Evolutionary conservation across 1,284 basidiomycete species (phyloP).

Genomic region (Laetiporus sulphureus): DNA sequence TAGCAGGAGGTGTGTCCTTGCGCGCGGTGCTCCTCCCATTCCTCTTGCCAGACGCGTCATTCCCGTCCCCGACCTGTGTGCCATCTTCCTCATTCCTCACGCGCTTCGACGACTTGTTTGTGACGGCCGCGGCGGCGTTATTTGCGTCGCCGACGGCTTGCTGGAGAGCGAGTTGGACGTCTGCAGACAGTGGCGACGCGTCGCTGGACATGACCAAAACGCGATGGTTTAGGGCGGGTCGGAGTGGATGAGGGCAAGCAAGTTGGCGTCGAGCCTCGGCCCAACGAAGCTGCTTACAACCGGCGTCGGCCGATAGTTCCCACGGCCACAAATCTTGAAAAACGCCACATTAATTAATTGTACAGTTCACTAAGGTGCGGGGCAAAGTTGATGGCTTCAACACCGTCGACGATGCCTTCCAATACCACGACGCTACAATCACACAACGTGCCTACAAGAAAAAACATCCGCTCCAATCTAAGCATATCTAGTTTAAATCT

Average conservation of each 20-base stretch:
- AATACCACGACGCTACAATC: too few relatives aligned
- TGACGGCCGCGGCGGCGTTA: conserved; percentile 18
- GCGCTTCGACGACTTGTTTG: conserved; percentile 40
- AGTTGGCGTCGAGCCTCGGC: conserved; percentile 21
- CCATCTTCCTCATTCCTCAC: conserved; percentile 25
- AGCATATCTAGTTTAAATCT: too few relatives aligned
- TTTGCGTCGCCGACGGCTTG: conserved; percentile 35
- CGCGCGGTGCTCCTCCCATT: conserved; percentile 21
- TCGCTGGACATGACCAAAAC: conserved; percentile 13
- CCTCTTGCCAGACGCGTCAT: conserved; percentile 24
- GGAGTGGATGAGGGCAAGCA: conserved; percentile 22
- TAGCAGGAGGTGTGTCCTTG: conserved; percentile 4
- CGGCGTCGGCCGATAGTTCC: too few relatives aligned
- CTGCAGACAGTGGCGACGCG: conserved; percentile 26
- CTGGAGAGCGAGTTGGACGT: conserved; percentile 33
- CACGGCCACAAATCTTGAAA: too few relatives aligned
- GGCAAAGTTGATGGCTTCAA: too few relatives aligned
- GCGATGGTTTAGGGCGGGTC: conserved; percentile 26
- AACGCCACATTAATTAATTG: too few relatives aligned
- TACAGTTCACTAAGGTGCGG: too few relatives aligned
- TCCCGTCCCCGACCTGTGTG: conserved; percentile 19
- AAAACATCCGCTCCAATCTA: too few relatives aligned
- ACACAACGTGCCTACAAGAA: too few relatives aligned
- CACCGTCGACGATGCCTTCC: too few relatives aligned
- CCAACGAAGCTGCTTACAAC: too few relatives aligned